Evolutionary conservation across 345 rosid species (phyloP).

Genomic region (Geranium brycei): DNA sequence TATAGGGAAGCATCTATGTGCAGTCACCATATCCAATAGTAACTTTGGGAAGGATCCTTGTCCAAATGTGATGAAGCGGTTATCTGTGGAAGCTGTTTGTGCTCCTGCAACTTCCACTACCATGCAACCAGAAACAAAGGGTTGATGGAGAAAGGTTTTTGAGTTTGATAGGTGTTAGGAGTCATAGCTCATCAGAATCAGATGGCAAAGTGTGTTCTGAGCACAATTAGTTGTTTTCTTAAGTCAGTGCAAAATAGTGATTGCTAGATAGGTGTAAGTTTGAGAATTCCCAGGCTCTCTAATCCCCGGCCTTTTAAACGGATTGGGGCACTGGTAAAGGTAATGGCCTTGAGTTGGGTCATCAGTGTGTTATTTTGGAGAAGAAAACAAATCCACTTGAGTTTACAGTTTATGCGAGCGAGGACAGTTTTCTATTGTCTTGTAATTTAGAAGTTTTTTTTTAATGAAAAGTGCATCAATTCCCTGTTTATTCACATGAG

Average conservation of each 20-base stretch:
- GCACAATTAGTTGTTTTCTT: slow-evolving; percentile 14
- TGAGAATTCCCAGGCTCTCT: slow-evolving; percentile 29
- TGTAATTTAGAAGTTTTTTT: too few relatives aligned
- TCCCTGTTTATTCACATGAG: too few relatives aligned
- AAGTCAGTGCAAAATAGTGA: slow-evolving; percentile 15
- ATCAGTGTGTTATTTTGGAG: slow-evolving; percentile 16
- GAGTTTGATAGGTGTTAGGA: slow-evolving; percentile 6
- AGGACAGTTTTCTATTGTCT: too few relatives aligned
- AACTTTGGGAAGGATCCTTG: slow-evolving; percentile 85
- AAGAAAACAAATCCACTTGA: background rate
- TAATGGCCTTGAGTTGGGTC: slow-evolving; percentile 5
- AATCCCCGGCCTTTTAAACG: slow-evolving; percentile 32
- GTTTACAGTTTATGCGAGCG: background rate
- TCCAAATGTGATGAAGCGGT: slow-evolving; percentile 64
- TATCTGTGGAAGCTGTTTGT: slow-evolving; percentile 77
- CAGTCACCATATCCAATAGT: slow-evolving; percentile 59
- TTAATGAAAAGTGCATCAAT: too few relatives aligned
- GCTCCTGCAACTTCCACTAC: slow-evolving; percentile 30
- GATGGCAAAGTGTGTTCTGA: slow-evolving; percentile 13
- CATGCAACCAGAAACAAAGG: slow-evolving; percentile 25
- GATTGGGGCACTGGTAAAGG: slow-evolving; percentile 19
- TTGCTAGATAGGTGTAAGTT: slow-evolving; percentile 19
- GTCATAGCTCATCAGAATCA: background rate
- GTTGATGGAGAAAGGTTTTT: slow-evolving; percentile 17
- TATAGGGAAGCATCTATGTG: slow-evolving; percentile 66